phyloP scores from a whole-genome alignment of 805 yeast genomes.

The Candida verbasci region DNA sequence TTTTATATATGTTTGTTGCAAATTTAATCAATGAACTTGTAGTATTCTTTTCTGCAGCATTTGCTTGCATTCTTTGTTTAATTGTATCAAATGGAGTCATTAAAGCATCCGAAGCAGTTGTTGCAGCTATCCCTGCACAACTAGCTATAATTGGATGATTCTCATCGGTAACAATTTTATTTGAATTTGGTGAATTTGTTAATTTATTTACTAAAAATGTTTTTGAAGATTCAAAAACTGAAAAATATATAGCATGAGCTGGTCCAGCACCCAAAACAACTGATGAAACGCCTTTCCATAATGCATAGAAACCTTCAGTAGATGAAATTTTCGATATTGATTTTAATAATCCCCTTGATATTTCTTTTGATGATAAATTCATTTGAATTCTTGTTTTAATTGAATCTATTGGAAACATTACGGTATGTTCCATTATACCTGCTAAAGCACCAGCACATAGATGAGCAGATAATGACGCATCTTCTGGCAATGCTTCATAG shows the following conservation, averaged over 20 bases:
- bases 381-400: conserved; percentile 94
- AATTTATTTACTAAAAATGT: conserved; percentile 46
- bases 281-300: conserved; percentile 92
- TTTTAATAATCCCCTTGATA: conserved; percentile 46
- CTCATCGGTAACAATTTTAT: conserved; percentile 50
- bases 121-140: conserved; percentile 85
- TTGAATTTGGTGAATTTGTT: conserved; percentile 27
- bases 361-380: conserved; percentile 14
- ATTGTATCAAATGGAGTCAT: conserved; percentile 97
- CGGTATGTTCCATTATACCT: conserved; percentile 98
- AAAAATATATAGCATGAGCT: conserved; percentile 94
- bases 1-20: conserved; percentile 46
- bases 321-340: conserved; percentile 76
- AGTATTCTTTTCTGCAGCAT: conserved; percentile 4
- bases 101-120: conserved; percentile 88
- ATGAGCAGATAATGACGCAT: conserved; percentile 78
- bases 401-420: conserved; percentile 96
- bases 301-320: conserved; percentile 79
- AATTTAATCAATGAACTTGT: conserved; percentile 23
- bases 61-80: conserved; percentile 88
- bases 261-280: conserved; percentile 98
- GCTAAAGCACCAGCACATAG: conserved; percentile 95
- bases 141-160: conserved; percentile 83
- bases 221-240: conserved; percentile 85
- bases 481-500: conserved; percentile 87